Evolutionary conservation across 345 rosid species (phyloP), one percentile per base, ranked within the genome.

Genomic region (Arabidopsis suecica): DNA sequence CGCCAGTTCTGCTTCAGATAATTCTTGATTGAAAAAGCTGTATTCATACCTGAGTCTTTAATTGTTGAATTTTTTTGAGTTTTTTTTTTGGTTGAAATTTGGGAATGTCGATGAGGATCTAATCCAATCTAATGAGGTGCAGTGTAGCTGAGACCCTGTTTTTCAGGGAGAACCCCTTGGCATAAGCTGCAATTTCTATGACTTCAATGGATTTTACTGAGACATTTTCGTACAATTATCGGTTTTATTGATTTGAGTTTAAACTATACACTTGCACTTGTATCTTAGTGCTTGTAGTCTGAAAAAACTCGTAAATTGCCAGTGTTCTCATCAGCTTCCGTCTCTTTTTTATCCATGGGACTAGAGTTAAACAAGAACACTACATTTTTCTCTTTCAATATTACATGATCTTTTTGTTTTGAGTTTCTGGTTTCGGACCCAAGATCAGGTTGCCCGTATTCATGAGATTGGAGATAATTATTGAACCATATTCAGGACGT

Each of bases 1-100:
- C 68, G 96, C 93, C 97, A 89, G 97, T 93, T 93, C 91, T 93
- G 97, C 98, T 88, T 84, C 98, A 76, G 97, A 93, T 50, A 79
- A 83, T 84, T 84, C 91, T 68, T 93, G 98, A 91, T 89, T 23
- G 93, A 88, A 47, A 83, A 77, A 86, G 93, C 91, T 87, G 94
- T 74, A 61, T 61, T 45, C 10, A 13, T 37, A 10, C 75, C 96
- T 82, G 92, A 87, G 92, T 89, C 82, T 18, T 18, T 5, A 5
- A 0, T 28, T 28, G 32, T 4, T 28, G 25, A 23, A 28, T 28
- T 1, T 48, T 37, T 12, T 10, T 34, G 4, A 0, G 25, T 10
- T 30, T 30, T 33, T 1, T 11, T 3, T 41, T 70, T 0, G 1
- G 25, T 23, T 23, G 38, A 14, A 22, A 5, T 33, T 34, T 47